Percentiles rank a stretch among this genome's conserved stretches.
Evolutionary conservation across 495 filamentous ascomycete species (phyloP).

Genomic region (Neurospora tetraspora): DNA sequence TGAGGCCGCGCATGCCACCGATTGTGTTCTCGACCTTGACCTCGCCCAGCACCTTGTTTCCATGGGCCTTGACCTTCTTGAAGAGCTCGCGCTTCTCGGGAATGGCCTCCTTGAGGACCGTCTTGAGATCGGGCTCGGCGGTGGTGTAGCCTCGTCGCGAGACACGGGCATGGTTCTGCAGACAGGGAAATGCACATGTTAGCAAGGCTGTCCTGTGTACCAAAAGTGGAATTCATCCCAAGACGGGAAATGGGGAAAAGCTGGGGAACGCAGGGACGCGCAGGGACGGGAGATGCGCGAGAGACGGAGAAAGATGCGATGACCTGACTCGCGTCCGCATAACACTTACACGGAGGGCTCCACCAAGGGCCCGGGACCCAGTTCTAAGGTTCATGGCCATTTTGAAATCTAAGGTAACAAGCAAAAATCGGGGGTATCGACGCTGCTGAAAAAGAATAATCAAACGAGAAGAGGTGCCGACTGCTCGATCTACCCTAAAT

Average conservation of each 20-base stretch:
- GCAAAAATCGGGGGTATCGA: neutral
- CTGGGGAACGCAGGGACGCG: neutral
- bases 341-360: slow-evolving; percentile 41
- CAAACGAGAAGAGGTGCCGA: neutral
- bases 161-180: slow-evolving; percentile 13
- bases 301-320: neutral
- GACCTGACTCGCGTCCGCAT: neutral
- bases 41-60: slow-evolving; percentile 76
- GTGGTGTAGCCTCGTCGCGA: slow-evolving; percentile 49
- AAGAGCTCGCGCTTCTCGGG: slow-evolving; percentile 87
- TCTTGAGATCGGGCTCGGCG: slow-evolving; percentile 79
- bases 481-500: neutral
- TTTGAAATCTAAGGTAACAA: neutral
- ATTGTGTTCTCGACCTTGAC: slow-evolving; percentile 90
- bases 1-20: slow-evolving; percentile 94
- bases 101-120: slow-evolving; percentile 69
- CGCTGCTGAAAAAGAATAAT: neutral
- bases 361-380: slow-evolving; percentile 26
- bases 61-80: slow-evolving; percentile 79
- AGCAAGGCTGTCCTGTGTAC: slow-evolving; percentile 23
- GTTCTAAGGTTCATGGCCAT: slow-evolving; percentile 21
- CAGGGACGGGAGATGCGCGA: neutral
- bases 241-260: neutral
- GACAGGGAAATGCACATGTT: slow-evolving; percentile 8
- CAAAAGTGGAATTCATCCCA: neutral